Conservation (phyloP, 148 eudicot genomes). For the Chenopodium suecicum region DNA sequence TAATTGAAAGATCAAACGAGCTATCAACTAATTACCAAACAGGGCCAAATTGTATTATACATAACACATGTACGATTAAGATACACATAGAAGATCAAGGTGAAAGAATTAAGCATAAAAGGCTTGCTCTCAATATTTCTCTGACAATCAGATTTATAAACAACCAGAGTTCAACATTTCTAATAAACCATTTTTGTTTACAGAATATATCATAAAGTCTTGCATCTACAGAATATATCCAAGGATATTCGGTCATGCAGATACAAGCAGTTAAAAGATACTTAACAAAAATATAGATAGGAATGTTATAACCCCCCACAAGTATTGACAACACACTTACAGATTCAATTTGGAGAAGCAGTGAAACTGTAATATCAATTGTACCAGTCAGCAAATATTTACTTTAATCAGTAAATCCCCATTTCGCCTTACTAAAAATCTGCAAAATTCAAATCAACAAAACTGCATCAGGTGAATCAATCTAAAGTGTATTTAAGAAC, state of each 20-base stretch:
- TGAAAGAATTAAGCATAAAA: neutral
- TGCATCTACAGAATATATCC: neutral
- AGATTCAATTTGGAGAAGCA: neutral
- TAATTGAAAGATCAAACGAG: neutral
- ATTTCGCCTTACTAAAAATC: neutral
- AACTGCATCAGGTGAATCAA: neutral
- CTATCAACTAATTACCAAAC: neutral
- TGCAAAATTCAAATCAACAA: neutral
- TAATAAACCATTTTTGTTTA: too few relatives aligned
- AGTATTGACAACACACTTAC: neutral
- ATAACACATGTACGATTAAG: neutral
- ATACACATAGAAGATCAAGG: neutral
- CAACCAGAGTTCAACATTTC: neutral
- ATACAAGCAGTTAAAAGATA: neutral
- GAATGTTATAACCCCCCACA: neutral
- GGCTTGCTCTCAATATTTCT: neutral
- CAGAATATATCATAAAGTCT: too few relatives aligned
- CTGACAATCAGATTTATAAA: neutral
- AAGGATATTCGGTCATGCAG: neutral
- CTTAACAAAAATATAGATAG: neutral
- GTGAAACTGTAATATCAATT: neutral
- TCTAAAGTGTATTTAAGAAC: neutral
- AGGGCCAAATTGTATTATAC: neutral
- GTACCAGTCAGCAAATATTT: neutral
- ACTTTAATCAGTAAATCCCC: neutral